A percentile compares a stretch with the other conserved stretches of the same genome.
phyloP scores from a whole-genome alignment of 2,329 filamentous ascomycete genomes.

The Ascochyta clinopodiicola region DNA sequence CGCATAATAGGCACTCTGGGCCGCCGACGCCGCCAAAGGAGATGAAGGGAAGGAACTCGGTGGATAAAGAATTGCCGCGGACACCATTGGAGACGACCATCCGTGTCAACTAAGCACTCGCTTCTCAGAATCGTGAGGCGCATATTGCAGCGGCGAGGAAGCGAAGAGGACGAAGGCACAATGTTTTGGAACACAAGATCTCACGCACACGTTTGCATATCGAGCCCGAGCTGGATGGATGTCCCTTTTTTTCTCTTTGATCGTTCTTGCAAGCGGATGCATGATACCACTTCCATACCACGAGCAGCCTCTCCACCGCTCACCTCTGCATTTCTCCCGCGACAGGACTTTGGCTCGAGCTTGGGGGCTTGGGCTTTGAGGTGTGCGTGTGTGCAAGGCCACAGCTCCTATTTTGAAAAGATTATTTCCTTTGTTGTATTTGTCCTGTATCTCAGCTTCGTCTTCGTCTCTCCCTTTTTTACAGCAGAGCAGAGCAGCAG shows the following conservation, averaged over 20 bases:
- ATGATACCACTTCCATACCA: slow-evolving; percentile 16
- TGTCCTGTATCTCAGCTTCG: neutral
- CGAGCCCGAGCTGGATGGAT: slow-evolving; percentile 3
- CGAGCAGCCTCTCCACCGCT: neutral
- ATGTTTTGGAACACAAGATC: slow-evolving; percentile 11
- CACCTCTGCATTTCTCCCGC: neutral
- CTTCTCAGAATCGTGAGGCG: neutral
- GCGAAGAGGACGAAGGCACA: neutral
- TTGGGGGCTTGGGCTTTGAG: no score
- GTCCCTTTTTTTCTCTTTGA: neutral
- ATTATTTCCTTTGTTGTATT: slow-evolving; percentile 8
- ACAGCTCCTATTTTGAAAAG: no score
- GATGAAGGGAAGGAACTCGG: slow-evolving; percentile 32
- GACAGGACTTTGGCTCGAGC: no score
- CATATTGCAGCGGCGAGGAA: no score
- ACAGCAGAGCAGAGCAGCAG: neutral
- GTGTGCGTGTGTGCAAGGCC: no score
- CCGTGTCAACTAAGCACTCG: slow-evolving; percentile 33
- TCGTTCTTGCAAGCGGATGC: slow-evolving; percentile 20
- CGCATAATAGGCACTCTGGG: slow-evolving; percentile 29
- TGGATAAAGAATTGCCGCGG: slow-evolving; percentile 45
- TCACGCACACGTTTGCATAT: slow-evolving; percentile 16
- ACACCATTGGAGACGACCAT: slow-evolving; percentile 45
- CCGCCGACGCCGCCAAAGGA: slow-evolving; percentile 53
- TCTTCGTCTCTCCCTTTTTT: neutral